Evolutionary conservation across 169 alveolate species (phyloP).

Genomic region (Cryptosporidium viatorum): DNA sequence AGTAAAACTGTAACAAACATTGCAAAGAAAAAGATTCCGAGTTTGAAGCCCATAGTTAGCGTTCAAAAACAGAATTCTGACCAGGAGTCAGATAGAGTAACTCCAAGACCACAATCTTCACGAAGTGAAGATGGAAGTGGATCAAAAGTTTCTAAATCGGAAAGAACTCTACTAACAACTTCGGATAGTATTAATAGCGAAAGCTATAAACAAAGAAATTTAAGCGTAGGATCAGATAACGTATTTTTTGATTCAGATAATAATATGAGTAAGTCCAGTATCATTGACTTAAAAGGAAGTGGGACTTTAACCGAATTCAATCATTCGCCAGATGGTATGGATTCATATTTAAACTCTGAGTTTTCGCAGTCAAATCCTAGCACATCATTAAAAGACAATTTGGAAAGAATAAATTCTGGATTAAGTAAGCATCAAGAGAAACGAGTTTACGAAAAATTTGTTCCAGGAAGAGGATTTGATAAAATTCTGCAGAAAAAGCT

Average conservation of each 20-base stretch:
- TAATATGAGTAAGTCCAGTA: too few species aligned
- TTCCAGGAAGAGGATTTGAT: slow-evolving; percentile 7
- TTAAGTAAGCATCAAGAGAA: neutral
- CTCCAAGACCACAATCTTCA: neutral
- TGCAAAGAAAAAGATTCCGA: too few species aligned
- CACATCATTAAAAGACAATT: neutral
- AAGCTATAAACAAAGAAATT: neutral
- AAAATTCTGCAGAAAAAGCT: neutral
- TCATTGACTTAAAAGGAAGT: neutral
- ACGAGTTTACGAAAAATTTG: slow-evolving; percentile 5
- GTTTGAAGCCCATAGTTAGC: too few species aligned
- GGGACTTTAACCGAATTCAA: too few species aligned
- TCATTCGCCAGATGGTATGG: too few species aligned
- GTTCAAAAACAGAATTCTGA: neutral
- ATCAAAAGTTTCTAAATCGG: neutral
- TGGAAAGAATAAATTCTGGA: neutral
- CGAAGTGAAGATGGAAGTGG: neutral
- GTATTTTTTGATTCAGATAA: neutral
- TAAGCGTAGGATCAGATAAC: neutral
- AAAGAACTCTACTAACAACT: neutral
- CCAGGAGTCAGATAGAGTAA: neutral
- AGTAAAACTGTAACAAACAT: too few species aligned
- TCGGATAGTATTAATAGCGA: neutral
- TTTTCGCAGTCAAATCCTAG: neutral
- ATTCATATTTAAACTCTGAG: neutral